Percentiles rank a stretch among this genome's conserved stretches.
Evolutionary conservation across 345 rosid genomes (phyloP).

Genomic region (Mercurialis annua): DNA sequence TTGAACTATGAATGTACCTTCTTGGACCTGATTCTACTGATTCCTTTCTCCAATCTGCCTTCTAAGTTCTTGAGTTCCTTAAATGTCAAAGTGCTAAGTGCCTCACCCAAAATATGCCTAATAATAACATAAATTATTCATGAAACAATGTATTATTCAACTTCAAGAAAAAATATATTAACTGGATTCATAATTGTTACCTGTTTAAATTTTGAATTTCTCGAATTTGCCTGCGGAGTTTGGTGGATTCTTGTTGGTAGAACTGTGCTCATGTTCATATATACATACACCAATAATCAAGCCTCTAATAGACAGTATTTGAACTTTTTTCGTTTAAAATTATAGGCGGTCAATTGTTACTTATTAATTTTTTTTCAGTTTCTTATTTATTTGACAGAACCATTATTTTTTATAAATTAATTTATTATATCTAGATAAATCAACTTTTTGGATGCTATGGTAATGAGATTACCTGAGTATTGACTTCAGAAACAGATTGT

Average conservation of each 20-base stretch:
- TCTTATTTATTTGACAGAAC: no score
- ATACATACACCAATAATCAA: no score
- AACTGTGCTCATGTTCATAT: slow-evolving; percentile 2
- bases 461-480: slow-evolving; percentile 15
- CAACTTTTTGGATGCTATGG: no score
- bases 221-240: slow-evolving; percentile 23
- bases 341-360: no score
- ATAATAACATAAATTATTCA: no score
- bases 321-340: no score
- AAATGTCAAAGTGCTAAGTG: slow-evolving; percentile 16
- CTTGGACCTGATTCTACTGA: slow-evolving; percentile 24
- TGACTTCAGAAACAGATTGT: slow-evolving; percentile 17
- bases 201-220: slow-evolving; percentile 22
- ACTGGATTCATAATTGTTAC: neutral
- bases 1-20: slow-evolving; percentile 16
- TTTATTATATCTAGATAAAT: no score
- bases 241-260: slow-evolving; percentile 25
- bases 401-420: no score
- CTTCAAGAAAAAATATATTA: neutral
- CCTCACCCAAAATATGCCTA: slow-evolving; percentile 26
- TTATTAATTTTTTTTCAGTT: no score
- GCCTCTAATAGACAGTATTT: no score
- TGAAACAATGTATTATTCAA: neutral
- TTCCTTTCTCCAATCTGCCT: slow-evolving; percentile 28
- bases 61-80: slow-evolving; percentile 28